These are phyloP conservation scores for Aspergillus pseudoviridinutans DNA, from an alignment of 2,329 filamentous ascomycete genomes.

Conservation along the genomic window DNA sequence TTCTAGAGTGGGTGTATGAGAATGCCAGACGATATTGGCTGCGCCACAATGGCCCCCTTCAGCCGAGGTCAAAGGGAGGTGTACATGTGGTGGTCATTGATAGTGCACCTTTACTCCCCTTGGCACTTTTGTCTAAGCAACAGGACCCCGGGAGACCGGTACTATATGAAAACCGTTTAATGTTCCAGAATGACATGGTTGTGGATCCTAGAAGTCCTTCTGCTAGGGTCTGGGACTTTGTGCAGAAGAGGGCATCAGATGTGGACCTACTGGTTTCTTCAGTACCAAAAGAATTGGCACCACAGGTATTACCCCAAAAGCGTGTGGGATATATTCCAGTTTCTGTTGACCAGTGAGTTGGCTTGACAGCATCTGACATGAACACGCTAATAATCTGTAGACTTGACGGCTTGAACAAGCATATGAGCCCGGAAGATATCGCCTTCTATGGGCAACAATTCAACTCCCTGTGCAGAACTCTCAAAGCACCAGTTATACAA, in stretches of 20 bases:
- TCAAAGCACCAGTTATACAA: constrained; percentile 33
- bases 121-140: constrained; percentile 69
- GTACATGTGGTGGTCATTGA: constrained; percentile 73
- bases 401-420: constrained; percentile 74
- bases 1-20: constrained; percentile 65
- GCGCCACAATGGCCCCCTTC: constrained; percentile 61
- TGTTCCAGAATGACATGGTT: constrained; percentile 68
- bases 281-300: constrained; percentile 69
- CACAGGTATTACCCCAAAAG: constrained; percentile 57
- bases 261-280: constrained; percentile 79
- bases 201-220: constrained; percentile 60
- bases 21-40: constrained; percentile 73
- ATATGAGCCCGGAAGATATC: constrained; percentile 61
- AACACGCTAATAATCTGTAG: constrained; percentile 18
- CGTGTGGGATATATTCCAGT: constrained; percentile 70
- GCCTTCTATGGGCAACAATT: constrained; percentile 70
- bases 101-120: constrained; percentile 72
- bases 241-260: constrained; percentile 65
- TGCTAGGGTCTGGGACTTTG: constrained; percentile 66
- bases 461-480: constrained; percentile 57
- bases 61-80: constrained; percentile 60
- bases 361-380: constrained; percentile 6
- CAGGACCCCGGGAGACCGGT: constrained; percentile 65
- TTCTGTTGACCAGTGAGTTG: constrained; percentile 64
- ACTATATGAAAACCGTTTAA: constrained; percentile 76